phyloP scores from a whole-genome alignment of 2,329 filamentous ascomycete species.

The Penicillium sclerotigenum region DNA sequence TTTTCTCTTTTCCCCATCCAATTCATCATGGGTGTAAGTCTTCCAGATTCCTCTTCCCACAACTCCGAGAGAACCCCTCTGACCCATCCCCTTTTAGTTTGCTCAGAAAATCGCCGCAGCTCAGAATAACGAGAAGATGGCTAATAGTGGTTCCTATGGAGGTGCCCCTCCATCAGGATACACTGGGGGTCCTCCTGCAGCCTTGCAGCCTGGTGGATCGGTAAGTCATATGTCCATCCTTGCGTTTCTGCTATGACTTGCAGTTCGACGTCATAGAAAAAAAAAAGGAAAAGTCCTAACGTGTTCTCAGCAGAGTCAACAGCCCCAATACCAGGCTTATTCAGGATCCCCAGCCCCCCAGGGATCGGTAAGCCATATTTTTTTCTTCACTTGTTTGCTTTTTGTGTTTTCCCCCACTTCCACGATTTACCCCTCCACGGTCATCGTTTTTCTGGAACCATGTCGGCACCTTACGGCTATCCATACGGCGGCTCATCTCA shows the following conservation, averaged over 20 bases:
- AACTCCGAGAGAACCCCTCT: background rate
- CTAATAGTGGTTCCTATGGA: conserved; percentile 29
- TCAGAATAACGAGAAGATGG: conserved; percentile 27
- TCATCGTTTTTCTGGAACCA: conserved; percentile 18
- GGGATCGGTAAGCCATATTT: conserved; percentile 37
- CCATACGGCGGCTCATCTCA: conserved; percentile 34
- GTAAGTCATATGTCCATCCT: conserved; percentile 46
- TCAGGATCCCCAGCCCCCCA: conserved; percentile 40
- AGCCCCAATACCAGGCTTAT: conserved; percentile 57
- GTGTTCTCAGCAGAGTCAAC: conserved; percentile 16
- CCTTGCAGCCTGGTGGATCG: conserved; percentile 43
- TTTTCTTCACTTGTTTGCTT: conserved; percentile 8
- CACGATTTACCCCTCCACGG: conserved; percentile 5
- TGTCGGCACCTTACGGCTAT: conserved; percentile 40
- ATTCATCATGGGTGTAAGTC: conserved; percentile 8
- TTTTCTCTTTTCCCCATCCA: background rate
- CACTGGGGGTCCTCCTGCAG: conserved; percentile 37
- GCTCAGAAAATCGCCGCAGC: conserved; percentile 41
- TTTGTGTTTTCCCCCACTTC: conserved; percentile 13
- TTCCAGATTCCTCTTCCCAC: background rate
- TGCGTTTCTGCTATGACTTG: conserved; percentile 3
- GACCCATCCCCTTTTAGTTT: conserved; percentile 28
- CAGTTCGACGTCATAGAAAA: conserved; percentile 24
- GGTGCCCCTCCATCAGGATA: conserved; percentile 39
- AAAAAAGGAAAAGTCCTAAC: background rate